Conservation (phyloP, 2,329 filamentous ascomycete genomes). For the Periconia digitata region DNA sequence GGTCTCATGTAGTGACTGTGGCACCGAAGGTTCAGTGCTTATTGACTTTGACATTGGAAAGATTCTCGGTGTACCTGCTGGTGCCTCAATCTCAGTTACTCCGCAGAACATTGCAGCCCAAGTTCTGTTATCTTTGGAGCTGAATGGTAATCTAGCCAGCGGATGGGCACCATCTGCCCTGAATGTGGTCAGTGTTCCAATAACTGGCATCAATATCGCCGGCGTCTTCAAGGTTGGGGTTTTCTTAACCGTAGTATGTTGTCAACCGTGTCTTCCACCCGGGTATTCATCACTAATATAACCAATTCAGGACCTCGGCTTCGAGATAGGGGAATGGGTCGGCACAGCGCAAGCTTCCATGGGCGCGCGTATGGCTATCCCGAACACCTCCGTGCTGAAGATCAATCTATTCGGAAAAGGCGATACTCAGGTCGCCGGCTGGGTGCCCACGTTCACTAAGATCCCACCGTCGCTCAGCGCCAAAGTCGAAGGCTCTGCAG, state of each 20-base stretch:
- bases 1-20: background rate
- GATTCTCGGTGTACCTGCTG: constrained; percentile 3
- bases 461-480: constrained; percentile 15
- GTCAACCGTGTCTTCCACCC: too few species aligned
- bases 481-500: constrained; percentile 13
- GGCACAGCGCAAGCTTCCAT: constrained; percentile 10
- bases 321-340: constrained; percentile 14
- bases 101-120: constrained; percentile 15
- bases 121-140: constrained; percentile 12
- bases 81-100: constrained; percentile 13
- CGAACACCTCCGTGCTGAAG: constrained; percentile 12
- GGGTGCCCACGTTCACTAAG: constrained; percentile 14
- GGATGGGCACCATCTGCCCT: background rate
- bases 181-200: constrained; percentile 16
- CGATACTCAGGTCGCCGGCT: constrained; percentile 17
- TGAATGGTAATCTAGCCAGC: constrained; percentile 8
- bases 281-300: too few species aligned
- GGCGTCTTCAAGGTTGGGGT: constrained; percentile 18
- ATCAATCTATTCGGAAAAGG: constrained; percentile 15
- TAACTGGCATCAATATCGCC: constrained; percentile 16
- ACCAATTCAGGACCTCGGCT: constrained; percentile 18
- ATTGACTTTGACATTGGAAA: constrained; percentile 17
- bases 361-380: constrained; percentile 13
- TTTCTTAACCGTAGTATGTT: constrained; percentile 19
- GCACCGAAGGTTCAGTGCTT: constrained; percentile 14